Percentiles rank a stretch among this genome's conserved stretches.
phyloP scores from a whole-genome alignment of 2,329 filamentous ascomycete genomes.

The Zasmidium angulare region DNA sequence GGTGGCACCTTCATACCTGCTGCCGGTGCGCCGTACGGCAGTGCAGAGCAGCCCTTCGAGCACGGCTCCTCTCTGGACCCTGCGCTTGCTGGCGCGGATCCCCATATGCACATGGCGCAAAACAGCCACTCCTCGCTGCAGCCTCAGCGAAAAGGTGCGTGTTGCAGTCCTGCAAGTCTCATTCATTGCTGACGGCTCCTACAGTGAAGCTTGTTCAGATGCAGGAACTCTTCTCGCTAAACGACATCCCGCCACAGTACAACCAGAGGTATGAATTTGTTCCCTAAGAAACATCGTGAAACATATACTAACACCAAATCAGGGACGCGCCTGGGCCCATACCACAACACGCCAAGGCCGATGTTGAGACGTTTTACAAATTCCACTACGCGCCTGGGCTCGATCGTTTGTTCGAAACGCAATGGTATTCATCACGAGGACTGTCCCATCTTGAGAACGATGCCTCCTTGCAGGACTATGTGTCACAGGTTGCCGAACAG shows the following conservation, averaged over 20 bases:
- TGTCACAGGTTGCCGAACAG: constrained; percentile 62
- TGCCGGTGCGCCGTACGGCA: constrained; percentile 1
- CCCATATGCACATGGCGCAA: constrained; percentile 23
- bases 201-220: constrained; percentile 57
- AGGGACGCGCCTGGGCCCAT: constrained; percentile 40
- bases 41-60: constrained; percentile 37
- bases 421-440: constrained; percentile 69
- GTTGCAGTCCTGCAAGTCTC: background rate
- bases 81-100: constrained; percentile 53
- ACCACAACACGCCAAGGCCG: constrained; percentile 54
- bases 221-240: constrained; percentile 68
- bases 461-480: constrained; percentile 62
- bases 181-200: constrained; percentile 11
- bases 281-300: background rate
- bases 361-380: constrained; percentile 71
- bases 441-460: constrained; percentile 56
- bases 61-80: constrained; percentile 66
- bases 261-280: constrained; percentile 3
- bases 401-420: constrained; percentile 75
- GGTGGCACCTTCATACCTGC: constrained; percentile 19
- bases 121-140: constrained; percentile 25
- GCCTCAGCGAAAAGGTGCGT: constrained; percentile 31
- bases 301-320: background rate
- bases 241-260: constrained; percentile 54
- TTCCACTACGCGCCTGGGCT: constrained; percentile 75